Percentiles rank a stretch among this genome's conserved stretches.
phyloP scores from a whole-genome alignment of 805 yeast genomes.

The Monosporozyma aerobia region DNA sequence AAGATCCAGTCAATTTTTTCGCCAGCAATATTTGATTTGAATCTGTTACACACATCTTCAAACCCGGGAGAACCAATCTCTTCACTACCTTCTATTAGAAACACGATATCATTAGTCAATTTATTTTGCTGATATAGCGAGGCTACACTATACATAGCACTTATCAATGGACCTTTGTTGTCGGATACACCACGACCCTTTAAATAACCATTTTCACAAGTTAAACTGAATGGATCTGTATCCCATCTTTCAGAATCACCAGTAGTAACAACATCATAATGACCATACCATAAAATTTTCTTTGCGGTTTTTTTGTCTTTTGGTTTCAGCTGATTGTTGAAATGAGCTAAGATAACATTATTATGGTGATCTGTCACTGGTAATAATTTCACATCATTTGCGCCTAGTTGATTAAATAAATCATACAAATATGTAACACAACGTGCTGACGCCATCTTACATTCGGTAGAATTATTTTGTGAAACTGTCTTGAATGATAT shows the following conservation, averaged over 20 bases:
- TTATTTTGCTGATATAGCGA: constrained; percentile 45
- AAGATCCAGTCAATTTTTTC: constrained; percentile 76
- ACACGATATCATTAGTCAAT: constrained; percentile 65
- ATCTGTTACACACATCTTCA: constrained; percentile 48
- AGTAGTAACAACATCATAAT: constrained; percentile 89
- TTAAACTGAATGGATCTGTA: constrained; percentile 67
- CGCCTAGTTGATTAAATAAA: constrained; percentile 60
- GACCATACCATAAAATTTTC: constrained; percentile 83
- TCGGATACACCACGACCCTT: constrained; percentile 92
- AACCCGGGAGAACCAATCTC: constrained; percentile 89
- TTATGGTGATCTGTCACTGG: constrained; percentile 65
- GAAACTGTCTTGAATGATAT: constrained; percentile 73
- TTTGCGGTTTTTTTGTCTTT: constrained; percentile 18
- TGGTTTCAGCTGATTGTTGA: constrained; percentile 36
- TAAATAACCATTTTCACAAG: constrained; percentile 73
- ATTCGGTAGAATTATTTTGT: constrained; percentile 45
- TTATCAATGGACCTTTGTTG: constrained; percentile 87
- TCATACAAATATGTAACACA: constrained; percentile 72
- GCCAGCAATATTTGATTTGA: constrained; percentile 46
- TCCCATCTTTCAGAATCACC: constrained; percentile 55
- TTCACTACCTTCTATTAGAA: constrained; percentile 90
- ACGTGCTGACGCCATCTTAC: constrained; percentile 66
- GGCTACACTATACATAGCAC: constrained; percentile 81
- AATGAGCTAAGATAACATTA: constrained; percentile 75
- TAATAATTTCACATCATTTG: constrained; percentile 52